Evolutionary conservation across 2,329 filamentous ascomycete species (phyloP).

Genomic region (Cadophora gregata): DNA sequence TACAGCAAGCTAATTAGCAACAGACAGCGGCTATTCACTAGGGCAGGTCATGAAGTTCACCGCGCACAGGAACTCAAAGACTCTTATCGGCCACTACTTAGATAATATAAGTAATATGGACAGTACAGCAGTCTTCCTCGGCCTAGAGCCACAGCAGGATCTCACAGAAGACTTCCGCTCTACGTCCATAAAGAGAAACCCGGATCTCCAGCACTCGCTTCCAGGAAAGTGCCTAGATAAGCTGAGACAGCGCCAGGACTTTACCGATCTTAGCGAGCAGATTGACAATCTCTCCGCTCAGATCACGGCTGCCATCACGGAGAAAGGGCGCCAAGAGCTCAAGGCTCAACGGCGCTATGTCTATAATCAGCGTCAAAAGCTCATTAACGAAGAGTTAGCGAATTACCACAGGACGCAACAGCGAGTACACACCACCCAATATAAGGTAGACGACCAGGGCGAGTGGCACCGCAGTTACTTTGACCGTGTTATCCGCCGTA

Average conservation of each 20-base stretch:
- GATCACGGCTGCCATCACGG: neutral
- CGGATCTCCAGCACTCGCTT: constrained; percentile 26
- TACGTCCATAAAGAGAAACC: constrained; percentile 27
- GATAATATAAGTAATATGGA: constrained; percentile 30
- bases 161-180: constrained; percentile 28
- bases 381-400: constrained; percentile 24
- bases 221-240: constrained; percentile 19
- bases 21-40: constrained; percentile 28
- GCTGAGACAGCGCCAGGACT: neutral
- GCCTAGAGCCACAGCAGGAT: constrained; percentile 23
- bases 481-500: neutral
- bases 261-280: neutral
- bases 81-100: constrained; percentile 28
- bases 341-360: constrained; percentile 21
- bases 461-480: neutral
- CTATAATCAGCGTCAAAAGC: constrained; percentile 25
- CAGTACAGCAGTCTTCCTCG: constrained; percentile 21
- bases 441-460: neutral
- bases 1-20: constrained; percentile 27
- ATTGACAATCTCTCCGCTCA: neutral
- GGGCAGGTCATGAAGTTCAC: constrained; percentile 28
- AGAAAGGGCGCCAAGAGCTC: constrained; percentile 20
- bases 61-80: constrained; percentile 26
- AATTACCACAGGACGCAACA: constrained; percentile 3
- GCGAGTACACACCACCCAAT: neutral